Percentiles rank a stretch among this genome's conserved stretches.
Conservation (phyloP, 495 filamentous ascomycete genomes). For the Neurospora sp. region DNA sequence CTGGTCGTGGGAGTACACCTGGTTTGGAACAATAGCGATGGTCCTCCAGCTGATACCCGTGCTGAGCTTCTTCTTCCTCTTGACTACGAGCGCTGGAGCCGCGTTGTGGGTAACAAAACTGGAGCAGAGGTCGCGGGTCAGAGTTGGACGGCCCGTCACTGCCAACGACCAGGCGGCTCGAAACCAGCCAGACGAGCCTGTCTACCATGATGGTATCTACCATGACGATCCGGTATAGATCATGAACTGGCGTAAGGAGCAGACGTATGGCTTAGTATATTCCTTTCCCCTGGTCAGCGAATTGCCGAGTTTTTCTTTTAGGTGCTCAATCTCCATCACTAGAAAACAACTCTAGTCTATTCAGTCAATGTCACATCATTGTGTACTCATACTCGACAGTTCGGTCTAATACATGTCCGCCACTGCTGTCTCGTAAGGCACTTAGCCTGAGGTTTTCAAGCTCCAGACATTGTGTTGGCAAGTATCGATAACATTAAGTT, state of each 20-base stretch:
- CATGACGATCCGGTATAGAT: conserved; percentile 20
- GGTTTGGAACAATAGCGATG: conserved; percentile 49
- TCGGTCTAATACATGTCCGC: neutral
- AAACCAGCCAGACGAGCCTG: conserved; percentile 10
- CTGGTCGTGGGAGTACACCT: conserved; percentile 59
- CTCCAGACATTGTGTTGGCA: neutral
- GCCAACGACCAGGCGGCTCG: conserved; percentile 8
- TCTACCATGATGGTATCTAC: conserved; percentile 17
- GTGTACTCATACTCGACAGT: neutral
- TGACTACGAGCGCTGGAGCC: conserved; percentile 68
- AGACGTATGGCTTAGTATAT: neutral
- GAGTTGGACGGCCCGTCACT: conserved; percentile 15
- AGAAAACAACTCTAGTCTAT: neutral
- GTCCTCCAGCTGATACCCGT: conserved; percentile 67
- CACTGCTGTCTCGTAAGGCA: neutral
- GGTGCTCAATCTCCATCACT: neutral
- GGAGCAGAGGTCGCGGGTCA: conserved; percentile 26
- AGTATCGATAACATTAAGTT: neutral
- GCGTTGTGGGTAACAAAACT: conserved; percentile 72
- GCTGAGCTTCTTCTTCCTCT: conserved; percentile 75
- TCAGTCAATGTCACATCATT: neutral
- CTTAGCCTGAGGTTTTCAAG: neutral
- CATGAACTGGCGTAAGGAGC: neutral
- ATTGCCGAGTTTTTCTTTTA: neutral
- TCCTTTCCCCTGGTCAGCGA: neutral